A percentile compares a stretch with the other conserved stretches of the same genome.
Conservation (phyloP, 1,284 basidiomycete genomes). For the Chondrostereum purpureum region DNA sequence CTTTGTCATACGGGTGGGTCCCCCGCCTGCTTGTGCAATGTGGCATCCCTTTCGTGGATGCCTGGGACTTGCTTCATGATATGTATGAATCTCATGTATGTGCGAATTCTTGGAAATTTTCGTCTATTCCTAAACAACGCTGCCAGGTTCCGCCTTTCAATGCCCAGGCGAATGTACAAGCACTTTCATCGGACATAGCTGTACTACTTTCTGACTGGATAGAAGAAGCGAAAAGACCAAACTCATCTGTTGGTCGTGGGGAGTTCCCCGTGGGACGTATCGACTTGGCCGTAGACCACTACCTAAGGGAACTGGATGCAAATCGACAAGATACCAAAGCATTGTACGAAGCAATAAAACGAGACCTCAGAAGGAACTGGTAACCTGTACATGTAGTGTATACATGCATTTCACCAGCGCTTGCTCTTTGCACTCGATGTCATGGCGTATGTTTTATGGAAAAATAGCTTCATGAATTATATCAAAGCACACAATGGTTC, state of each 20-base stretch:
- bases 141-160: constrained; percentile 77
- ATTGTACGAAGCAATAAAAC: constrained; percentile 61
- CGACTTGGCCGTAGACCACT: constrained; percentile 64
- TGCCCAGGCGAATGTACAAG: constrained; percentile 67
- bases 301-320: constrained; percentile 60
- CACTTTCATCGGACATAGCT: constrained; percentile 73
- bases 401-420: too few relatives aligned
- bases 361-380: constrained; percentile 63
- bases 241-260: constrained; percentile 43
- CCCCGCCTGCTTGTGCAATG: constrained; percentile 72
- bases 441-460: too few relatives aligned
- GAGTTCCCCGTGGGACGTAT: constrained; percentile 73
- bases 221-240: constrained; percentile 62
- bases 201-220: constrained; percentile 72
- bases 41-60: constrained; percentile 65
- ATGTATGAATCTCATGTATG: constrained; percentile 83
- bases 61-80: constrained; percentile 82
- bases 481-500: too few relatives aligned
- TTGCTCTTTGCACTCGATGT: too few relatives aligned
- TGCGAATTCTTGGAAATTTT: too few relatives aligned
- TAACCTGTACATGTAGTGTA: too few relatives aligned
- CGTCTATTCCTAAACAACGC: too few relatives aligned
- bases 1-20: constrained; percentile 71
- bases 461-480: too few relatives aligned
- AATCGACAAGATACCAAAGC: constrained; percentile 51